Evolutionary conservation across 2,329 filamentous ascomycete species (phyloP).

Genomic region (Graphilbum fragrans): DNA sequence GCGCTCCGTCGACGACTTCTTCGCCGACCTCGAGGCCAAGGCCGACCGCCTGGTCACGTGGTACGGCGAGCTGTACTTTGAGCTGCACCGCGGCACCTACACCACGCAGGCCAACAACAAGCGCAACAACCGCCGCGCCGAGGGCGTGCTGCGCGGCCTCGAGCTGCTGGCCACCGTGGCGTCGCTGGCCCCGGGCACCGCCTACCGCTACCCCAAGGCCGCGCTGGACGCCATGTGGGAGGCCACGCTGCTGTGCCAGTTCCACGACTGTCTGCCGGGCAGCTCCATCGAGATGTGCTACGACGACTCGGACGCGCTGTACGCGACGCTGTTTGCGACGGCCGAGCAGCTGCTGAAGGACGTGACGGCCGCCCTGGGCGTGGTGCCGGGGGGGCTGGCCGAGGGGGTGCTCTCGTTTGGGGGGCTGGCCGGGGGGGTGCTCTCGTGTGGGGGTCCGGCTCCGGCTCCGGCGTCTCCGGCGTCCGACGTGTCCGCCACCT

Average conservation of each 20-base stretch:
- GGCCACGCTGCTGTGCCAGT: constrained; percentile 79
- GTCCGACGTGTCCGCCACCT: too few species aligned
- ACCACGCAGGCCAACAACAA: constrained; percentile 98
- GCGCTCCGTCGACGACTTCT: constrained; percentile 86
- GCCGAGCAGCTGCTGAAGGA: constrained; percentile 62
- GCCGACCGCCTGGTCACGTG: constrained; percentile 71
- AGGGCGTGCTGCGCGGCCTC: constrained; percentile 74
- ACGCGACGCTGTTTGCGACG: constrained; percentile 68
- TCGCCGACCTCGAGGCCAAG: constrained; percentile 72
- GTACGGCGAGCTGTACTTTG: constrained; percentile 97
- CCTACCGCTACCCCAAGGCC: constrained; percentile 83
- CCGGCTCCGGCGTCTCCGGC: too few species aligned
- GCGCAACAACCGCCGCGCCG: constrained; percentile 76
- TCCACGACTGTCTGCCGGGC: constrained; percentile 93
- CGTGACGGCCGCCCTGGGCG: constrained; percentile 54
- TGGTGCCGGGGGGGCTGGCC: constrained; percentile 42
- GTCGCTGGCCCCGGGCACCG: constrained; percentile 50
- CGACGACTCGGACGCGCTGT: constrained; percentile 84
- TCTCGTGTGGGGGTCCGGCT: too few species aligned
- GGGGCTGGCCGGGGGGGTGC: constrained; percentile 13
- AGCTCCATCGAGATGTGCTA: constrained; percentile 98
- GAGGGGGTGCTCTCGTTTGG: background rate
- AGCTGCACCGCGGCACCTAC: constrained; percentile 92
- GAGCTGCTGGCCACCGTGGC: constrained; percentile 82
- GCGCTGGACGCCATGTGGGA: constrained; percentile 98